Percentiles rank a stretch among this genome's conserved stretches.
phyloP scores from a whole-genome alignment of 148 eudicot species.

The Camellia lanceoleosa region DNA sequence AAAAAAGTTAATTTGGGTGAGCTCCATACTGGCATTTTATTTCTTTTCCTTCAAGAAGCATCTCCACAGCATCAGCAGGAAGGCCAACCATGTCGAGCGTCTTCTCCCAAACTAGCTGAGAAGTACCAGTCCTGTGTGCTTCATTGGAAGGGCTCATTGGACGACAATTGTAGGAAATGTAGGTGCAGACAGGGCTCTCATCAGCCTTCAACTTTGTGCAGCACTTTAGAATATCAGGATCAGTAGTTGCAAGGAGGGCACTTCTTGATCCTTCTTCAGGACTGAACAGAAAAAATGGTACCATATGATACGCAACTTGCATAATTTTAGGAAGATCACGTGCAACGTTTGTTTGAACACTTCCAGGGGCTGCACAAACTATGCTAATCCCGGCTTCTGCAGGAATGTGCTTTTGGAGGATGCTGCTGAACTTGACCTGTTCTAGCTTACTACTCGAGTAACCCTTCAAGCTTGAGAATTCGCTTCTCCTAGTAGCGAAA shows the following conservation, averaged over 20 bases:
- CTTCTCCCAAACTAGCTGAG: conserved; percentile 28
- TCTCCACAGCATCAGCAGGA: conserved; percentile 24
- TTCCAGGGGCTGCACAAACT: conserved; percentile 28
- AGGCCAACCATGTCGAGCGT: conserved; percentile 33
- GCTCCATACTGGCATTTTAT: conserved; percentile 12
- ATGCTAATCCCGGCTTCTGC: conserved; percentile 16
- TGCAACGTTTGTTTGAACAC: conserved; percentile 32
- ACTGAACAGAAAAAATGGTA: conserved; percentile 17
- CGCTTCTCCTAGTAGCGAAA: conserved; percentile 16
- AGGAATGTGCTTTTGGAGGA: conserved; percentile 22
- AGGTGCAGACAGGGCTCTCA: conserved; percentile 26
- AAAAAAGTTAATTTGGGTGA: not conserved
- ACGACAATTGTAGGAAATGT: conserved; percentile 20
- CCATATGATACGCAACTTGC: conserved; percentile 17
- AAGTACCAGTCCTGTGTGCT: conserved; percentile 21
- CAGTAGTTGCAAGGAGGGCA: conserved; percentile 26
- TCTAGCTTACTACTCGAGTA: conserved; percentile 43
- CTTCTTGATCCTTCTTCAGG: conserved; percentile 32
- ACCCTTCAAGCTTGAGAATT: conserved; percentile 25
- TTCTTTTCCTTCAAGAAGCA: conserved; percentile 20
- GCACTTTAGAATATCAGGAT: conserved; percentile 21
- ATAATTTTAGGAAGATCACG: conserved; percentile 27
- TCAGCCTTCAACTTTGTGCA: conserved; percentile 21
- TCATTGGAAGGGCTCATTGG: conserved; percentile 22
- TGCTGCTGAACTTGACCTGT: conserved; percentile 28